Evolutionary conservation across 345 rosid genomes (phyloP).

Genomic region (Brassica rapa): DNA sequence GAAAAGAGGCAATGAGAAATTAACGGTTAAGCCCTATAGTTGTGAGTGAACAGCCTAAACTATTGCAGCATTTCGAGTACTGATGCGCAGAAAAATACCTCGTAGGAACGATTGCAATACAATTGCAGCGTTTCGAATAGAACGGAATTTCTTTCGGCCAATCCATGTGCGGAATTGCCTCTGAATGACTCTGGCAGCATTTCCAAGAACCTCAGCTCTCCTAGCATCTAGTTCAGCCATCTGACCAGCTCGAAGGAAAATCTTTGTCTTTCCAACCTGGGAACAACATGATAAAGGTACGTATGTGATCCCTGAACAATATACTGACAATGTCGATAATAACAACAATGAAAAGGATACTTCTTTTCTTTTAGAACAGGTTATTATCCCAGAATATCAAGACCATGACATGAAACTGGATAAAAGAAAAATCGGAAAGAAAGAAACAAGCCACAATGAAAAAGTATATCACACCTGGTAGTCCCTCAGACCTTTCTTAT

Average conservation of each 20-base stretch:
- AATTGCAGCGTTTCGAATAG: constrained; percentile 67
- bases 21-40: background rate
- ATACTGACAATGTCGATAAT: background rate
- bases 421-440: background rate
- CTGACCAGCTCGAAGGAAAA: constrained; percentile 98
- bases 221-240: constrained; percentile 99
- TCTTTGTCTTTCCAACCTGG: constrained; percentile 89
- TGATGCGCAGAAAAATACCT: constrained; percentile 52
- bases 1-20: background rate
- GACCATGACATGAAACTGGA: background rate
- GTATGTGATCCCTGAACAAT: background rate
- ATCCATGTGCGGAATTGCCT: constrained; percentile 70
- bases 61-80: background rate
- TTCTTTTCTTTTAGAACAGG: background rate
- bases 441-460: background rate
- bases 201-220: constrained; percentile 90
- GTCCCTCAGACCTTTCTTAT: constrained; percentile 83
- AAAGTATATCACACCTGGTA: constrained; percentile 71
- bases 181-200: constrained; percentile 92
- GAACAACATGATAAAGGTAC: constrained; percentile 30
- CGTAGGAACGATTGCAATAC: constrained; percentile 69
- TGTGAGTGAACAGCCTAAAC: constrained; percentile 15
- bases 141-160: constrained; percentile 69
- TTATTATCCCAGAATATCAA: constrained; percentile 20
- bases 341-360: background rate